Percentiles rank a stretch among this genome's conserved stretches.
phyloP scores from a whole-genome alignment of 441 rosid species.

The Gossypium trilobum region DNA sequence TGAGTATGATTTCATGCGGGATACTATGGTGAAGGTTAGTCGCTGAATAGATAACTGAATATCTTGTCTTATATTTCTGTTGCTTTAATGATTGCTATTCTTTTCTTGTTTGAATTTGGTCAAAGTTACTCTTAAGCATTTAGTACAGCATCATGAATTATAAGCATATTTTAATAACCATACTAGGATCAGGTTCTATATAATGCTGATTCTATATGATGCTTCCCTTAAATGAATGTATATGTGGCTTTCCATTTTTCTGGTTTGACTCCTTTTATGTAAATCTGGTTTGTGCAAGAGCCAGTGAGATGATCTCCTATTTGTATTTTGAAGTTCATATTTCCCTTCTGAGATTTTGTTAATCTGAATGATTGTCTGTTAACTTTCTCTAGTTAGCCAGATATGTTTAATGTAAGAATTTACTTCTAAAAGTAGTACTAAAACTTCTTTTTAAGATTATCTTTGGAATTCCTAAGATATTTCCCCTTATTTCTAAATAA shows the following conservation, averaged over 20 bases:
- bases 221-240: not conserved
- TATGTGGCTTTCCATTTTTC: constrained; percentile 11
- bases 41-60: not conserved
- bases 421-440: constrained; percentile 3
- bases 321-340: constrained; percentile 1
- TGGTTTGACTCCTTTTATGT: not conserved
- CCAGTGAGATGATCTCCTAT: not conserved
- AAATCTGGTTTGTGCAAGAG: not conserved
- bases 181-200: not conserved
- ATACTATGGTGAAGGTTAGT: constrained; percentile 68
- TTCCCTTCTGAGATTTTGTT: not conserved
- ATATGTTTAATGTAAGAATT: not conserved
- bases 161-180: not conserved
- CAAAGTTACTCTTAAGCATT: not conserved
- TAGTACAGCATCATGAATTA: not conserved
- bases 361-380: not conserved
- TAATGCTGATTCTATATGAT: not conserved
- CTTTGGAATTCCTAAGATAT: not conserved
- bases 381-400: not conserved
- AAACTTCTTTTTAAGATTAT: not conserved
- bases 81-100: not conserved
- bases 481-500: not conserved
- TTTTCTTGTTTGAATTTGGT: not conserved
- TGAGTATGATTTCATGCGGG: constrained; percentile 64
- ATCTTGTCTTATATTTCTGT: constrained; percentile 1